Base-by-base conservation (phyloP, 2,329 filamentous ascomycete genomes). In the Cercospora zeina region DNA sequence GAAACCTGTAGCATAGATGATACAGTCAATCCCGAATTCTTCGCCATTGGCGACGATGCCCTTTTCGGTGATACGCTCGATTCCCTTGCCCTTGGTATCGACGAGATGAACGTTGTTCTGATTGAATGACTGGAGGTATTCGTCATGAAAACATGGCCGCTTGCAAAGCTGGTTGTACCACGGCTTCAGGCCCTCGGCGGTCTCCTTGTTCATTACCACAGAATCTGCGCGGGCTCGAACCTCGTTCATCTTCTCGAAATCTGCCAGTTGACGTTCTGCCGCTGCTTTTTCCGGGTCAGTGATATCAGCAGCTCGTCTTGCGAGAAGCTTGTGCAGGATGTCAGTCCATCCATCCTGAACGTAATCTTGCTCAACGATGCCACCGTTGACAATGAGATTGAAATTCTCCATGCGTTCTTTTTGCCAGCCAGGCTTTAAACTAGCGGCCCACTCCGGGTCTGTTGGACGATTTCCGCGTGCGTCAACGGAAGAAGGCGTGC, bases 101-200 rank as follows among this genome's bases (percentile, higher is more conserved):
- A 89, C 76, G 0, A 89, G 79, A 8, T 79, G 77, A 1, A 89
- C 85, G 67, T 85, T 82, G 0, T 78, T 73, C 30, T 70, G 71
- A 73, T 89, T 89, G 78, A 88, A 89, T 0, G 81, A 67, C 4
- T 78, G 68, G 0, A 88, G 79, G 19, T 69, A 88, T 4, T 81
- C 78, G 67, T 88, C 83, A 72, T 84, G 83, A 73, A 87, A 88
- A 37, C 77, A 81, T 0, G 85, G 85, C 0, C 86, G 81, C 71
- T 89, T 88, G 76, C 86, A 88, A 79, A 82, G 86, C 0, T 75
- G 74, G 0, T 82, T 80, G 68, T 87, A 88, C 82, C 83, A 86
- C 0, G 84, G 76, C 68, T 85, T 84, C 4, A 87, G 77, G 2
- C 73, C 77, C 16, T 79, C 78, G 0, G 85, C 85, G 0, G 80